A percentile compares a stretch with the other conserved stretches of the same genome.
These are phyloP conservation scores for Panicum virgatum DNA, from an alignment of 202 grass and related monocot species.

Conservation along the genomic window DNA sequence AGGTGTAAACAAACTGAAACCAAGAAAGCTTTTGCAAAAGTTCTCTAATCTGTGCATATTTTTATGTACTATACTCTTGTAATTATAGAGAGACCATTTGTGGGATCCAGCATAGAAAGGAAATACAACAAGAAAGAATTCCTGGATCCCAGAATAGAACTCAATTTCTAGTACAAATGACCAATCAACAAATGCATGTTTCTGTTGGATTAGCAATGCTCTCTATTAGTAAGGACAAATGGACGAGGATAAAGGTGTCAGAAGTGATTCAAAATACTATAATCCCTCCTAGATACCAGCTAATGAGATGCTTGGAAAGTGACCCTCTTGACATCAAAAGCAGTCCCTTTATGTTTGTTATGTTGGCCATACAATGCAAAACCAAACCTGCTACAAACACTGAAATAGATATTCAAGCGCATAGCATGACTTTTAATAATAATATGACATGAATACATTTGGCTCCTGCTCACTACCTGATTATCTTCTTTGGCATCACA, in stretches of 20 bases:
- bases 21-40: not conserved
- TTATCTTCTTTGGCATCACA: not conserved
- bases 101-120: conserved; percentile 15
- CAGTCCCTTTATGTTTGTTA: conserved; percentile 9
- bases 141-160: not conserved
- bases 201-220: conserved; percentile 6
- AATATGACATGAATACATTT: not conserved
- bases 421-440: not conserved
- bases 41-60: not conserved
- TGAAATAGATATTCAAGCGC: not conserved
- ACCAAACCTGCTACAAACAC: not conserved
- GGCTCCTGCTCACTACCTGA: not conserved
- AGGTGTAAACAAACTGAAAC: not conserved
- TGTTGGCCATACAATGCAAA: conserved; percentile 1
- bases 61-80: conserved; percentile 17
- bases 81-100: conserved; percentile 17
- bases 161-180: conserved; percentile 27
- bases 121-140: not conserved
- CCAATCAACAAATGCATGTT: conserved; percentile 11
- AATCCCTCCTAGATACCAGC: conserved; percentile 23
- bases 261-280: conserved; percentile 17
- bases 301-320: conserved; percentile 32
- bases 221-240: conserved; percentile 9
- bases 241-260: not conserved
- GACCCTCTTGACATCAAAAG: conserved; percentile 20